Percentiles rank a stretch among this genome's conserved stretches.
These are phyloP conservation scores for Gossypium davidsonii DNA, from an alignment of 441 rosid species.

Conservation along the genomic window DNA sequence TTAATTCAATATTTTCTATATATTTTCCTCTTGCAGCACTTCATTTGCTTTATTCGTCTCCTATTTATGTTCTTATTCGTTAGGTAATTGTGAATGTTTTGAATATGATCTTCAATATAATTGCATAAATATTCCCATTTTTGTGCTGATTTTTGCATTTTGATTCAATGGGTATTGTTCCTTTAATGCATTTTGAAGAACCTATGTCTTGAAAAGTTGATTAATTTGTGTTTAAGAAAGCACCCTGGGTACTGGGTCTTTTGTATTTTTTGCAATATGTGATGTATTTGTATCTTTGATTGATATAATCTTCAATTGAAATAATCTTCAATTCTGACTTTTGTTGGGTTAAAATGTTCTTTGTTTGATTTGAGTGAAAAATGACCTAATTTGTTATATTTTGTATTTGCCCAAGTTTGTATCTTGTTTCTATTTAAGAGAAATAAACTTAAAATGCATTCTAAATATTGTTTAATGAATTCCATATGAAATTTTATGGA, in stretches of 20 bases:
- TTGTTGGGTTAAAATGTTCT: background rate
- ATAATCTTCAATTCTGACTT: conserved; percentile 2
- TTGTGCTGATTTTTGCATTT: background rate
- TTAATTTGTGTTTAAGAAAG: background rate
- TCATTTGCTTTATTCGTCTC: background rate
- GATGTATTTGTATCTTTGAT: background rate
- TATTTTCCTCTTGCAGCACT: background rate
- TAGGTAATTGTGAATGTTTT: background rate
- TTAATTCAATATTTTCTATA: background rate
- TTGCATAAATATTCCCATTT: conserved; percentile 6
- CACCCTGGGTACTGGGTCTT: conserved; percentile 5
- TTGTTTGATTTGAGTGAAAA: background rate
- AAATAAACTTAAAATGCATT: background rate
- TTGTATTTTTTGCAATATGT: background rate
- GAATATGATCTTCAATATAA: background rate
- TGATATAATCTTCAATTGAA: background rate
- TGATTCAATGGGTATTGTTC: conserved; percentile 10
- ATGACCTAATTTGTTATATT: background rate
- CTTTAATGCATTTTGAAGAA: background rate
- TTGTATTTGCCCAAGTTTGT: background rate
- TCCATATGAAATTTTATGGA: background rate
- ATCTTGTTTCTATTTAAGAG: background rate
- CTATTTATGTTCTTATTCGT: background rate
- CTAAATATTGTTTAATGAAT: background rate
- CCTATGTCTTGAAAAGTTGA: conserved; percentile 12